Base-by-base conservation (phyloP, 2,329 filamentous ascomycete genomes). In the Gyromitra esculenta region DNA sequence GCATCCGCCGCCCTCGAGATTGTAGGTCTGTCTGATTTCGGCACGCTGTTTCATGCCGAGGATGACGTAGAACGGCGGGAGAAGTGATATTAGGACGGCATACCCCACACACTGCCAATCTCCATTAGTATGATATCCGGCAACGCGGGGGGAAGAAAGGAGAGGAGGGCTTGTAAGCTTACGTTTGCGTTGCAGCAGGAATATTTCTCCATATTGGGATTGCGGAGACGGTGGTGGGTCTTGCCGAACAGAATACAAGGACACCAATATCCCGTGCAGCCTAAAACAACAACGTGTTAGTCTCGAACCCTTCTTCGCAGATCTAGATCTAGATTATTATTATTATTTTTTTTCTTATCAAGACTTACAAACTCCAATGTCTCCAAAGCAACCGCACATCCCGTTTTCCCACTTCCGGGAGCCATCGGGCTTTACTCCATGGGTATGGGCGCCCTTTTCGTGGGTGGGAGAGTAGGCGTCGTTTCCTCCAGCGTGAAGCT, bases 21-120 rank as follows among this genome's bases (percentile, higher is more conserved):
- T 84, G 82, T 87, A 88, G 52, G 83, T 84, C 69, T 87, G 83
- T 63, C 88, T 86, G 79, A 89, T 86, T 79, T 88, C 85, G 73
- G 81, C 81, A 63, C 88, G 87, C 82, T 88, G 87, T 77, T 87
- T 82, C 84, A 87, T 86, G 78, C 86, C 83, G 79, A 86, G 82
- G 71, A 86, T 84, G 79, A 82, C 82, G 39, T 79, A 78, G 15
- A 83, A 79, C 5, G 82, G 82, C 62, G 81, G 81, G 60, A 81
- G 81, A 41, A 60, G 72, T 56, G 79, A 71, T 71, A 66, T 73
- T 41, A 83, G 73, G 45, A 80, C 79, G 65, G 79, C 80, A 81
- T 81, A 84, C 37, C 82, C 80, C 75, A 81, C 82, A 79, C 84
- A 85, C 83, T 83, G 45, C 37, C 5, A 1, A 2, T 60, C 31